These are phyloP conservation scores for Candida nemodendra DNA, from an alignment of 805 yeast species.

Conservation along the genomic window DNA sequence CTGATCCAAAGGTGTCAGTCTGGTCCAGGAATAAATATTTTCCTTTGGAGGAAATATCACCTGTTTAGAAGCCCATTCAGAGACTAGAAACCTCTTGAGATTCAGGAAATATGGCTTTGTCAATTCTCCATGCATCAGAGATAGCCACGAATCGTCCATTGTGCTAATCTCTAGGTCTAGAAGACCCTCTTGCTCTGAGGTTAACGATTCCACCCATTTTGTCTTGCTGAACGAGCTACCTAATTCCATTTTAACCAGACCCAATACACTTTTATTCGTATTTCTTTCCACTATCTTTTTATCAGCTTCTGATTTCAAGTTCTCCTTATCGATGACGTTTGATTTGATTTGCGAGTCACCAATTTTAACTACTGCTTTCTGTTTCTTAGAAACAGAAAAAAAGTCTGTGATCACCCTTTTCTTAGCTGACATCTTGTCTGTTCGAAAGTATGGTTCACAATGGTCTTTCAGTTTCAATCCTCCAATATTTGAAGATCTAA, in stretches of 20 bases:
- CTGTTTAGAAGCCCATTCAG: conserved; percentile 40
- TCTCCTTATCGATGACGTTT: not conserved
- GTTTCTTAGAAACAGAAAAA: conserved; percentile 12
- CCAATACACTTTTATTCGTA: not conserved
- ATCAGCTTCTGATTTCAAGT: conserved; percentile 1
- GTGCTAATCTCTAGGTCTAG: conserved; percentile 66
- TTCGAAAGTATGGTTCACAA: too few relatives aligned
- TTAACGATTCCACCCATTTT: conserved; percentile 49
- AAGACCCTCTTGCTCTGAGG: conserved; percentile 48
- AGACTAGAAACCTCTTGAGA: conserved; percentile 60
- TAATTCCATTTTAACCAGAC: not conserved
- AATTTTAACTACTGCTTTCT: conserved; percentile 1
- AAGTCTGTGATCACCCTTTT: conserved; percentile 21
- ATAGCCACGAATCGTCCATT: conserved; percentile 78
- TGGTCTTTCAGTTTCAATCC: too few relatives aligned
- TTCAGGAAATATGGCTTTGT: conserved; percentile 81
- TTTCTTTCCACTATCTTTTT: conserved; percentile 2
- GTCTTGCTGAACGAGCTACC: conserved; percentile 43
- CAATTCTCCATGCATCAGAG: conserved; percentile 63
- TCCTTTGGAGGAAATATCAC: conserved; percentile 74
- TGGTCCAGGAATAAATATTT: conserved; percentile 89
- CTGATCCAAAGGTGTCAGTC: conserved; percentile 70
- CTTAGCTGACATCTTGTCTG: conserved; percentile 8
- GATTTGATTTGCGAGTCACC: not conserved
- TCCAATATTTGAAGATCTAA: too few relatives aligned